A percentile compares a stretch with the other conserved stretches of the same genome.
Conservation (phyloP, 2,329 filamentous ascomycete species). For the Tolypocladium inflatum region DNA sequence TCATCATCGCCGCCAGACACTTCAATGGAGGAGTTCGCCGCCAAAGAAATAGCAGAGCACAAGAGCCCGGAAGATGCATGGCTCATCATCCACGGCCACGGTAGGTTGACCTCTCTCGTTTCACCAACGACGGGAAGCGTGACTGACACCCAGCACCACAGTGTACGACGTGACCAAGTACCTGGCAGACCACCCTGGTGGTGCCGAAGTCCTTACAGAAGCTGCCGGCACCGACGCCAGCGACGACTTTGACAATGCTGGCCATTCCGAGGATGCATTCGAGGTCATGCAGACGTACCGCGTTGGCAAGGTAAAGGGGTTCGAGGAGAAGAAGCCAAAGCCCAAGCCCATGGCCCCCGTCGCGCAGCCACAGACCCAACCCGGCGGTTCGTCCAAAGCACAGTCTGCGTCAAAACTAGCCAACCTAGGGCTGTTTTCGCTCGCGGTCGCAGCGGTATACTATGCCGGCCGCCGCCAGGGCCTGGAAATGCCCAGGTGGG, state of each 20-base stretch:
- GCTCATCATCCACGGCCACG: conserved; percentile 47
- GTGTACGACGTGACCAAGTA: conserved; percentile 53
- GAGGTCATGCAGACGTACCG: conserved; percentile 29
- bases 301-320: conserved; percentile 27
- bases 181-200: conserved; percentile 55
- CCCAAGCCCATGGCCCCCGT: not conserved
- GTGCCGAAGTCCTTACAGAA: conserved; percentile 68
- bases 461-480: conserved; percentile 7
- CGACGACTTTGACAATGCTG: conserved; percentile 74
- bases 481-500: not conserved
- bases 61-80: conserved; percentile 38
- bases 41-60: conserved; percentile 38
- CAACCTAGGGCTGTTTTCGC: conserved; percentile 10
- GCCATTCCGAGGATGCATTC: conserved; percentile 58
- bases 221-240: conserved; percentile 71
- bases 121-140: not conserved
- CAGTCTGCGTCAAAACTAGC: conserved; percentile 2
- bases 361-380: not conserved
- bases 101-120: conserved; percentile 23
- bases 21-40: conserved; percentile 11
- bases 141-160: conserved; percentile 10
- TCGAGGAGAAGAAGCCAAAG: conserved; percentile 7
- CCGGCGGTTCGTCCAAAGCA: not conserved
- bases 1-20: not conserved
- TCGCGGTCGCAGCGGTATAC: conserved; percentile 11